Evolutionary conservation across 106 monocot genomes (phyloP), one percentile per base, ranked within the genome.

Genomic region (Posidonia australis): DNA sequence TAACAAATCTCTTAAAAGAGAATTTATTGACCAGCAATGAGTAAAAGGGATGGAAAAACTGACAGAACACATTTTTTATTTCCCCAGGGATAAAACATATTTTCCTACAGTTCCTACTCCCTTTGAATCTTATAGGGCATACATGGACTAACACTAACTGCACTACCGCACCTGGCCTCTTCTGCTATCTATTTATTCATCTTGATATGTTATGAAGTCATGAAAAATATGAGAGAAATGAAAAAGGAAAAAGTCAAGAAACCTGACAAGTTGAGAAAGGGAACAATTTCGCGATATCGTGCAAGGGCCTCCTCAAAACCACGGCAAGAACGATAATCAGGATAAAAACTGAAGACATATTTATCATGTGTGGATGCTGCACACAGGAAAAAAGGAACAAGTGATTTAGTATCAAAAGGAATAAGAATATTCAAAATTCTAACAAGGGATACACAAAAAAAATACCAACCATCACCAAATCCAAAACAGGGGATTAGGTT

Each of bases 401-500:
- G 25, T 14, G 5, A 65, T 48, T 41, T 3, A 14, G 27, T 6
- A 55, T 44, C 11, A 17, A 60, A 55, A 71, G 26, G n/a, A 22
- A 6, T 7, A 57, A 27, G 25, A 58, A 74, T 62, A 75, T 19
- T 42, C 11, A 29, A 63, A 18, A 52, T 20, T 32, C 9, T 25
- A 25, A 54, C n/a, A 63, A 44, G 52, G 9, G 46, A 67, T 29
- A 59, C 23, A 29, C 22, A 41, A 72, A 57, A 13, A 13, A n/a
- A n/a, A n/a, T n/a, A 77, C 79, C 73, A 52, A 93, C 93, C 74
- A 72, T 96, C 96, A 60, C 96, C 96, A 77, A 96, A 96, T 67
- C 96, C 96, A 87, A 87, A 96, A 77, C 90, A 90, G 28, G 96
- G 96, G 67, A 96, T 90, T 65, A 96, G 63, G 67, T 90, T 84